Evolutionary conservation across 768 basidiomycete genomes (phyloP).

Genomic region (Amanita exitialis): DNA sequence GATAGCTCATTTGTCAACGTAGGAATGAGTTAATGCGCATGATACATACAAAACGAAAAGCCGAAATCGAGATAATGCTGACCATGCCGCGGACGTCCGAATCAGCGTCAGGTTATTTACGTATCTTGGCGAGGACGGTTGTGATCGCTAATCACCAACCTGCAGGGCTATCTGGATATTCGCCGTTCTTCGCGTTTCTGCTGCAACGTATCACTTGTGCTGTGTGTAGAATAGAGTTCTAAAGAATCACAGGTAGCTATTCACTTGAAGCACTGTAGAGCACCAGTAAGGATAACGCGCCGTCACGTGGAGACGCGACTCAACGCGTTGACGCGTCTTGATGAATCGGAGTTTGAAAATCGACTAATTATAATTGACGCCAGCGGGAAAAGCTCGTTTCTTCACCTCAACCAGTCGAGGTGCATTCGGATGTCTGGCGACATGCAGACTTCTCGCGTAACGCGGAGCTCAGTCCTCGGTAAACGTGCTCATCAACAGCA

Average conservation of each 20-base stretch:
- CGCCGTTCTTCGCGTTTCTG: conserved; percentile 1
- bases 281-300: not conserved
- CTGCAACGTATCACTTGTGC: not conserved
- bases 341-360: conserved; percentile 29
- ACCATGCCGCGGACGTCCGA: not conserved
- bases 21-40: conserved; percentile 79
- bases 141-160: not conserved
- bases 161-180: not conserved
- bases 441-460: conserved; percentile 33
- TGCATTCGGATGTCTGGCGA: conserved; percentile 6
- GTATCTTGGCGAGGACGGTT: not conserved
- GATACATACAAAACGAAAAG: conserved; percentile 77
- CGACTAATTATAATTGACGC: conserved; percentile 13
- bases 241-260: not conserved
- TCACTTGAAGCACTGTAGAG: not conserved
- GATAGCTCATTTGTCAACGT: conserved; percentile 3
- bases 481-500: conserved; percentile 36
- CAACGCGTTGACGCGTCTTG: conserved; percentile 28
- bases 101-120: conserved; percentile 1
- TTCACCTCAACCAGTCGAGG: conserved; percentile 6
- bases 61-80: conserved; percentile 75
- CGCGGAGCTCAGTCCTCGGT: conserved; percentile 40
- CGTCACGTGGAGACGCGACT: conserved; percentile 27
- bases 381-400: not conserved
- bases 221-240: not conserved